A percentile compares a stretch with the other conserved stretches of the same genome.
Evolutionary conservation across 176 grass and related monocot genomes (phyloP).

Genomic region (Paspalum notatum): DNA sequence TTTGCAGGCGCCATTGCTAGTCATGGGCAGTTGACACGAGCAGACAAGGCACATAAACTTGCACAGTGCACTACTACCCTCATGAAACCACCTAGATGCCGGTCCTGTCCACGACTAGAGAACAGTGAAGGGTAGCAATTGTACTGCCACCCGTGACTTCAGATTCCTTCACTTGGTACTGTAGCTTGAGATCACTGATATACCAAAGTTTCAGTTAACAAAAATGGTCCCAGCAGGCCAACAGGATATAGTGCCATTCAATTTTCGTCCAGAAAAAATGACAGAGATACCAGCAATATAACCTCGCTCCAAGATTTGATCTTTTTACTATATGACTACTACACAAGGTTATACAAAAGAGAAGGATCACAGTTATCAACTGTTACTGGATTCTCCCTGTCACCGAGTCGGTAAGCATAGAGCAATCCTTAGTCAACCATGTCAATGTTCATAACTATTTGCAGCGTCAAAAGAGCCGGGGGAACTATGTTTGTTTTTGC

Average conservation of each 20-base stretch:
- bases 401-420: constrained; percentile 14
- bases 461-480: background rate
- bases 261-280: background rate
- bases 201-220: background rate
- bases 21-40: background rate
- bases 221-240: background rate
- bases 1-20: background rate
- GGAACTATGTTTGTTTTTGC: background rate
- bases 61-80: constrained; percentile 34
- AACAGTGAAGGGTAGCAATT: background rate
- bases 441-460: constrained; percentile 27
- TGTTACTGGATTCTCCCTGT: background rate
- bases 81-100: background rate
- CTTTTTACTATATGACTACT: background rate
- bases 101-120: background rate
- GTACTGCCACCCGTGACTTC: background rate
- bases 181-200: background rate
- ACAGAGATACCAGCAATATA: background rate
- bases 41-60: constrained; percentile 24
- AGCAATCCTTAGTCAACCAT: constrained; percentile 2
- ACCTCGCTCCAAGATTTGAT: background rate
- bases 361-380: background rate
- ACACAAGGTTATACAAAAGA: background rate
- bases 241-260: background rate
- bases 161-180: background rate